phyloP scores from a whole-genome alignment of 345 rosid genomes.

The Lagerstroemia speciosa region DNA sequence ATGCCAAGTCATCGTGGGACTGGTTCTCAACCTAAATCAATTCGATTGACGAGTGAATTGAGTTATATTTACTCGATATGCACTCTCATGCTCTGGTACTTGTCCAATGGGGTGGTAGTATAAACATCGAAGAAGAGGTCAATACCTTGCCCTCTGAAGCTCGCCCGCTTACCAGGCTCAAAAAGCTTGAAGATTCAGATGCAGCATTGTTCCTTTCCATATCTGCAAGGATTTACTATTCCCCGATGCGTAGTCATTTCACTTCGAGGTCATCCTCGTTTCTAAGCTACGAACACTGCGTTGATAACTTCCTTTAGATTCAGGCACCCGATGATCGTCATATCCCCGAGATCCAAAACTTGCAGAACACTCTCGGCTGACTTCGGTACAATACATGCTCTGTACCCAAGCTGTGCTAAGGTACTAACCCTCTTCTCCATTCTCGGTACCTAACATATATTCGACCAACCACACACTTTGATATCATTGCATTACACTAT shows the following conservation, averaged over 20 bases:
- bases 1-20: no score
- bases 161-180: no score
- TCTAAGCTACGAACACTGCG: conserved; percentile 31
- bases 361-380: conserved; percentile 41
- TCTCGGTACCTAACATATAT: conserved; percentile 47
- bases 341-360: conserved; percentile 23
- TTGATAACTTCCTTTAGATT: conserved; percentile 66
- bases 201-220: no score
- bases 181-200: no score
- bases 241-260: background rate
- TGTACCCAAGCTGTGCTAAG: conserved; percentile 68
- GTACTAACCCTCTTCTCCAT: conserved; percentile 76
- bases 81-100: no score
- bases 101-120: no score
- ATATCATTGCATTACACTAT: background rate
- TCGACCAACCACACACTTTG: background rate
- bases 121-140: no score
- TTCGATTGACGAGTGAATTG: no score
- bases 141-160: no score
- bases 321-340: conserved; percentile 55
- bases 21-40: no score
- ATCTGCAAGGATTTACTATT: no score
- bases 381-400: conserved; percentile 61
- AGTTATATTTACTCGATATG: no score
- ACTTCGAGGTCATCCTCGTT: background rate